These are phyloP conservation scores for Cucurbita ficifolia DNA, from an alignment of 306 rosid genomes.

Conservation along the genomic window DNA sequence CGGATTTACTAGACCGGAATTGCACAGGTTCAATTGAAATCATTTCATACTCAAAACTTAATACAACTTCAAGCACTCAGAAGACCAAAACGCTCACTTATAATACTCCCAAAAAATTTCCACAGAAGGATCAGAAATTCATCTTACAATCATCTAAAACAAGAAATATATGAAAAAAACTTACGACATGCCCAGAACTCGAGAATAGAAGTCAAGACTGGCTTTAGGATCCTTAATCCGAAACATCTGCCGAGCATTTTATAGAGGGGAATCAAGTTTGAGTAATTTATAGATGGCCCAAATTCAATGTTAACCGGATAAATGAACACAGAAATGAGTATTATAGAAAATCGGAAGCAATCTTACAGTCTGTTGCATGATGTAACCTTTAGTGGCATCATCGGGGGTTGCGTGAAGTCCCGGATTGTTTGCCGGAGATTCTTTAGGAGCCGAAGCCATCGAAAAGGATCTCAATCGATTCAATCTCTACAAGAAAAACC, in stretches of 20 bases:
- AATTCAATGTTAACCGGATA: neutral
- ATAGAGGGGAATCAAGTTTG: neutral
- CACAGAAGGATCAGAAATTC: neutral
- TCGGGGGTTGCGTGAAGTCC: conserved; percentile 58
- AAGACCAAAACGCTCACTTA: neutral
- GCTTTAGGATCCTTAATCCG: conserved; percentile 88
- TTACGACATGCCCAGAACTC: conserved; percentile 96
- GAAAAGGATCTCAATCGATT: conserved; percentile 36
- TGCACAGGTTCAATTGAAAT: neutral
- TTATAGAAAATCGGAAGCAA: neutral
- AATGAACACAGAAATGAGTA: neutral
- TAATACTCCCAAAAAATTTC: neutral
- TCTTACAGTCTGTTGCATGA: conserved; percentile 86
- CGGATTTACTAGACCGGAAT: neutral
- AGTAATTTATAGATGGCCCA: neutral
- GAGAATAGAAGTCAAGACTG: conserved; percentile 85
- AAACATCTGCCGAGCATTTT: conserved; percentile 32
- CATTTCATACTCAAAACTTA: neutral
- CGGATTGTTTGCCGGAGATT: conserved; percentile 54
- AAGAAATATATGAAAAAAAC: conserved; percentile 10
- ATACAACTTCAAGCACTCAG: neutral
- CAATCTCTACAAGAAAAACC: conserved; percentile 21
- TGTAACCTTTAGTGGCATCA: conserved; percentile 68
- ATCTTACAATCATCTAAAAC: neutral
- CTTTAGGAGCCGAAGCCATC: conserved; percentile 66